Evolutionary conservation across 306 rosid species (phyloP).

Genomic region (Begonia peltatifolia): DNA sequence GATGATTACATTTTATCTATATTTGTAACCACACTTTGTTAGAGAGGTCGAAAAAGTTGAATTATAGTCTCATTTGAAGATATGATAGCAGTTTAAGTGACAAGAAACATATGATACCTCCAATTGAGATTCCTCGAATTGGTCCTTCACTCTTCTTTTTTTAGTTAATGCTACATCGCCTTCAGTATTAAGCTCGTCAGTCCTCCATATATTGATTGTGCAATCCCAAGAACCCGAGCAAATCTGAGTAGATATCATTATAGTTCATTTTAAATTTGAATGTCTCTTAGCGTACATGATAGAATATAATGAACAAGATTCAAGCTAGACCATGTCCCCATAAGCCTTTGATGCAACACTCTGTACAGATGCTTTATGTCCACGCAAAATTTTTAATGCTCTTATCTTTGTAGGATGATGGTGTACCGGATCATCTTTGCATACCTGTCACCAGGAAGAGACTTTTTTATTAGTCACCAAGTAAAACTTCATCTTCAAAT

Average conservation of each 20-base stretch:
- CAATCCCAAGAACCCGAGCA: constrained; percentile 98
- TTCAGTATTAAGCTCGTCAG: constrained; percentile 34
- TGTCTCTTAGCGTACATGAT: background rate
- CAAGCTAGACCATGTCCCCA: constrained; percentile 49
- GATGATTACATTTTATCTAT: too few relatives aligned
- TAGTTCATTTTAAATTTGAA: too few relatives aligned
- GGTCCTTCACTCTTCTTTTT: constrained; percentile 54
- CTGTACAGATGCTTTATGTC: constrained; percentile 67
- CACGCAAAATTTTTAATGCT: constrained; percentile 72
- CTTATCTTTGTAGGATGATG: constrained; percentile 33
- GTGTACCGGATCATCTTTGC: constrained; percentile 30
- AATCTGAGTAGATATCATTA: constrained; percentile 28
- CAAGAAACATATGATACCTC: constrained; percentile 39
- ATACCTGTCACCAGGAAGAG: constrained; percentile 25
- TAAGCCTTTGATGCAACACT: constrained; percentile 55
- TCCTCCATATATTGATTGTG: constrained; percentile 68
- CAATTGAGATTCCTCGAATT: constrained; percentile 45
- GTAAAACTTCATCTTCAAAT: constrained; percentile 6
- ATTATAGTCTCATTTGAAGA: too few relatives aligned
- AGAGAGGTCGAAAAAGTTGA: too few relatives aligned
- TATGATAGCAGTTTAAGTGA: background rate
- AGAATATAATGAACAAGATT: constrained; percentile 4
- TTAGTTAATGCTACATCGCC: constrained; percentile 49
- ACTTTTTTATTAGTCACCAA: constrained; percentile 11
- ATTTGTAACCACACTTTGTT: too few relatives aligned